phyloP scores from a whole-genome alignment of 2,329 filamentous ascomycete genomes.

The Simplicillium aogashimaense region DNA sequence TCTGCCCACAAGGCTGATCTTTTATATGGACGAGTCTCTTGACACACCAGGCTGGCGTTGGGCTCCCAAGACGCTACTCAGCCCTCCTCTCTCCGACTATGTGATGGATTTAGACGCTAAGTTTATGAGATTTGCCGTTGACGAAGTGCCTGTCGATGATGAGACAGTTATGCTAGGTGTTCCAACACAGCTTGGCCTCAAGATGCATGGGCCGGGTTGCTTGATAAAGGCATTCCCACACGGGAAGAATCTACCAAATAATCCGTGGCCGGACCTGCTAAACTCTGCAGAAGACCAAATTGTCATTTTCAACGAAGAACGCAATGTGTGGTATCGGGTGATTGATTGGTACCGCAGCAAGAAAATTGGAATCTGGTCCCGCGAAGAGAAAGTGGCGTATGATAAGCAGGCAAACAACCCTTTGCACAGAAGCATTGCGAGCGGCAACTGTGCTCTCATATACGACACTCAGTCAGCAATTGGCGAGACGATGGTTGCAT shows the following conservation, averaged over 20 bases:
- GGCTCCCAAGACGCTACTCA: slow-evolving; percentile 14
- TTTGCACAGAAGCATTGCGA: slow-evolving; percentile 9
- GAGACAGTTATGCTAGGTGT: slow-evolving; percentile 1
- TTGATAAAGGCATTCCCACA: slow-evolving; percentile 4
- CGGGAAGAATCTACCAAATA: slow-evolving; percentile 3
- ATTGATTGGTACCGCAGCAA: slow-evolving; percentile 11
- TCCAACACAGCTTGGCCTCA: slow-evolving; percentile 10
- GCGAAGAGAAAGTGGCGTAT: slow-evolving; percentile 7
- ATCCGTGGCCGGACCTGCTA: slow-evolving; percentile 11
- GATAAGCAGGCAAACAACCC: slow-evolving; percentile 6
- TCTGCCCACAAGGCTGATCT: slow-evolving; percentile 12
- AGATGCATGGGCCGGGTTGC: slow-evolving; percentile 8
- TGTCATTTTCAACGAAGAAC: slow-evolving; percentile 6
- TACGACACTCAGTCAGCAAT: slow-evolving; percentile 2
- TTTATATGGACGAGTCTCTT: slow-evolving; percentile 13
- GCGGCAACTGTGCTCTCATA: slow-evolving; percentile 7
- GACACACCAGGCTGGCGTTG: slow-evolving; percentile 15
- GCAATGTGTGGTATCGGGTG: slow-evolving; percentile 9
- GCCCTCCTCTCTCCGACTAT: slow-evolving; percentile 8
- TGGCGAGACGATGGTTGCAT: neutral
- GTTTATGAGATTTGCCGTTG: slow-evolving; percentile 6
- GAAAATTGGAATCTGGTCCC: slow-evolving; percentile 10
- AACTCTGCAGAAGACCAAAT: slow-evolving; percentile 8
- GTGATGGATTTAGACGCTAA: slow-evolving; percentile 10
- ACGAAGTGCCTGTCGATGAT: neutral